These are phyloP conservation scores for Mycena galopus DNA, from an alignment of 768 basidiomycete genomes.

Conservation along the genomic window DNA sequence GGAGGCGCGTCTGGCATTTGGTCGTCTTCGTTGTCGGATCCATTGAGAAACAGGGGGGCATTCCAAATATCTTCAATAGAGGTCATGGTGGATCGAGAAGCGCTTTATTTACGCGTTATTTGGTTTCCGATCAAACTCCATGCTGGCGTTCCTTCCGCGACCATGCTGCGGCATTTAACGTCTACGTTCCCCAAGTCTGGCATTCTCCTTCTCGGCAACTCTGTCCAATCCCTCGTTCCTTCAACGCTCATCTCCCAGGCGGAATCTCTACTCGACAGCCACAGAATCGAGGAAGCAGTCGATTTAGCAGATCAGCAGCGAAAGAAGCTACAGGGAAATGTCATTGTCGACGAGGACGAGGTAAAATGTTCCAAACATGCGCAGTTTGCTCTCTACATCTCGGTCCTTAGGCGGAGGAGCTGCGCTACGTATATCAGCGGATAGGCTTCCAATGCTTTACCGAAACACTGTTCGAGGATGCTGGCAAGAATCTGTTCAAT, in stretches of 20 bases:
- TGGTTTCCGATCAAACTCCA: neutral
- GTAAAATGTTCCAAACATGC: conserved; percentile 46
- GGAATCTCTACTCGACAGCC: conserved; percentile 75
- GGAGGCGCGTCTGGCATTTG: conserved; percentile 40
- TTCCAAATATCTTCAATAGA: conserved; percentile 73
- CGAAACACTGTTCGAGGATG: conserved; percentile 88
- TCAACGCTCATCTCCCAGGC: conserved; percentile 81
- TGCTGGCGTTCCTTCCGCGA: neutral
- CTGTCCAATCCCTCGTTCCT: conserved; percentile 75
- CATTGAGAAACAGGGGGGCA: conserved; percentile 73
- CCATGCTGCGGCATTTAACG: conserved; percentile 24
- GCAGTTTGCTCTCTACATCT: neutral
- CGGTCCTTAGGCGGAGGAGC: conserved; percentile 67
- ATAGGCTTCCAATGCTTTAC: conserved; percentile 84
- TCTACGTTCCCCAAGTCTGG: conserved; percentile 75
- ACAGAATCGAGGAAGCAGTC: conserved; percentile 74
- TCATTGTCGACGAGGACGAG: conserved; percentile 69
- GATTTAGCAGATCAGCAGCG: conserved; percentile 72
- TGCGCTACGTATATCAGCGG: conserved; percentile 84
- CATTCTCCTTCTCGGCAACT: conserved; percentile 74
- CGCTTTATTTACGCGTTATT: conserved; percentile 31
- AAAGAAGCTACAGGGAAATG: conserved; percentile 66
- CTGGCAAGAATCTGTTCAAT: conserved; percentile 80
- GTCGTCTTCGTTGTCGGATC: conserved; percentile 64
- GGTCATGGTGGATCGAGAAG: conserved; percentile 44